These are phyloP conservation scores for Naegleria lovaniensis DNA, from an alignment of 208 protist species.

Conservation along the genomic window DNA sequence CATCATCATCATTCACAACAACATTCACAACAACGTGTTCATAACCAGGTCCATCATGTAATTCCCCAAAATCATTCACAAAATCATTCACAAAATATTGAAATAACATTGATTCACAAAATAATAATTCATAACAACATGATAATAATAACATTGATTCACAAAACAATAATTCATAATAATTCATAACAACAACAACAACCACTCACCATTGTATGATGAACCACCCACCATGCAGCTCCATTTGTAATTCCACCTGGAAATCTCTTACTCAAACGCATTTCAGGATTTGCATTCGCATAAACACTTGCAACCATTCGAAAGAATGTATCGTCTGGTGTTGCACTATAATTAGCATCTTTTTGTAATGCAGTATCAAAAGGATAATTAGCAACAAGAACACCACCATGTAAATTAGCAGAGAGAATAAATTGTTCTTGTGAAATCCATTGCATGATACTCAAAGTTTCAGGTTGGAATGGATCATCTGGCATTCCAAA, in stretches of 20 bases:
- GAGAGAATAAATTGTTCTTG: not conserved
- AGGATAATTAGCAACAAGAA: conserved; percentile 23
- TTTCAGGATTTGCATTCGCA: not conserved
- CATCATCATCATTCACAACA: no score
- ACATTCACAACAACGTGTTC: no score
- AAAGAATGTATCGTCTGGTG: conserved; percentile 16
- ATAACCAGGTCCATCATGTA: no score
- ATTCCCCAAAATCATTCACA: no score
- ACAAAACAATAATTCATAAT: no score
- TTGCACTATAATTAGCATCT: conserved; percentile 1
- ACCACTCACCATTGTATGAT: not conserved
- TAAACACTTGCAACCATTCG: not conserved
- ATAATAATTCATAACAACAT: no score
- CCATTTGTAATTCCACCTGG: conserved; percentile 15
- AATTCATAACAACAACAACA: no score
- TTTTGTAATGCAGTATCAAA: not conserved
- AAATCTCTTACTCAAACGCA: conserved; percentile 2
- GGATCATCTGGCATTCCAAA: not conserved
- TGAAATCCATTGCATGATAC: not conserved
- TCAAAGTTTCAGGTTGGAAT: conserved; percentile 1
- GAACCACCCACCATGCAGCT: not conserved
- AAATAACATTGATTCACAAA: no score
- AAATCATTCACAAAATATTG: no score
- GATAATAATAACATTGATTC: no score
- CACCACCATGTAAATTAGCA: conserved; percentile 20